Conservation (phyloP, 345 rosid species). For the Litchi chinensis region DNA sequence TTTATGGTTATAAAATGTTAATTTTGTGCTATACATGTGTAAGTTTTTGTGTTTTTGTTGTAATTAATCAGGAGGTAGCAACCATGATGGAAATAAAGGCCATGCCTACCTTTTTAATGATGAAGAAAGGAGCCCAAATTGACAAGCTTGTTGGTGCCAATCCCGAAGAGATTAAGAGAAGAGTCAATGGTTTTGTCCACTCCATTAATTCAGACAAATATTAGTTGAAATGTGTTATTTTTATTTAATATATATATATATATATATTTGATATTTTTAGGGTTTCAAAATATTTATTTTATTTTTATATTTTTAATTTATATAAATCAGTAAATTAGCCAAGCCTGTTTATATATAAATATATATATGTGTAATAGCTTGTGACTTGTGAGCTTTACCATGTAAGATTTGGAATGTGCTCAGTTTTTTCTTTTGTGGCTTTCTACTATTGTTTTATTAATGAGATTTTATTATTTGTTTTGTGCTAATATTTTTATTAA, state of each 20-base stretch:
- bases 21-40: too few relatives aligned
- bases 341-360: too few relatives aligned
- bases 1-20: too few relatives aligned
- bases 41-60: not conserved
- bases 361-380: not conserved
- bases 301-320: too few relatives aligned
- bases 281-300: too few relatives aligned
- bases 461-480: not conserved
- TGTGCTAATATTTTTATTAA: too few relatives aligned
- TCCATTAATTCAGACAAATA: not conserved
- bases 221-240: not conserved
- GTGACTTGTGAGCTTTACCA: not conserved
- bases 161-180: conserved; percentile 35
- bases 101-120: conserved; percentile 51
- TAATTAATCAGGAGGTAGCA: conserved; percentile 28
- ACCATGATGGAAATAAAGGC: conserved; percentile 49
- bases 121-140: conserved; percentile 35
- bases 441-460: too few relatives aligned
- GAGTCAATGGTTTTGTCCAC: conserved; percentile 22
- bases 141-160: conserved; percentile 56
- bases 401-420: not conserved
- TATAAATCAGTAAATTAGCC: too few relatives aligned
- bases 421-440: not conserved
- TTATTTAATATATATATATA: too few relatives aligned
- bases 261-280: not conserved